Conservation (phyloP, 2,329 filamentous ascomycete species). For the Trichoderma sp. region DNA sequence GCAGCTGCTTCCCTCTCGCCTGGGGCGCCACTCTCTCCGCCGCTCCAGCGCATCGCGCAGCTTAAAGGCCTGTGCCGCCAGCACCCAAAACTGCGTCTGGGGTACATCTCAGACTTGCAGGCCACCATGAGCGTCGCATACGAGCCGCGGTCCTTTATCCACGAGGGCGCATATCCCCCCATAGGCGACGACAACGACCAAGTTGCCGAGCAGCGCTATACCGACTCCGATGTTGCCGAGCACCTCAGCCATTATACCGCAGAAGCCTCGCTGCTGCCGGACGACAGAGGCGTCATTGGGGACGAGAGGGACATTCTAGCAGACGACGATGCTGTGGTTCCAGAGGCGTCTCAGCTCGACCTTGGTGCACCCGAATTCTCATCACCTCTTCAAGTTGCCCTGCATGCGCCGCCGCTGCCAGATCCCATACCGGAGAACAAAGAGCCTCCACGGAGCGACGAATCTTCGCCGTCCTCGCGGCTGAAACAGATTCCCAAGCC, state of each 20-base stretch:
- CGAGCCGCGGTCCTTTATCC: constrained; percentile 48
- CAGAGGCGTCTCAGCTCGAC: constrained; percentile 40
- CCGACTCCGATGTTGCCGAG: constrained; percentile 43
- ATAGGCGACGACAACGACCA: constrained; percentile 46
- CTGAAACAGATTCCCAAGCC: constrained; percentile 58
- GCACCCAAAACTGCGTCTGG: background rate
- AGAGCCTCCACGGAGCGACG: constrained; percentile 32
- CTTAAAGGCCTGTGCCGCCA: constrained; percentile 17
- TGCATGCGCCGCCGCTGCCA: constrained; percentile 33
- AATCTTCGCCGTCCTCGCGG: constrained; percentile 38
- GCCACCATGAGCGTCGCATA: constrained; percentile 51
- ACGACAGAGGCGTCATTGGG: constrained; percentile 37
- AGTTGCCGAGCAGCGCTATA: constrained; percentile 40
- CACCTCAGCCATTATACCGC: constrained; percentile 44
- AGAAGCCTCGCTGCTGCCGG: constrained; percentile 37
- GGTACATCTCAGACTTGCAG: constrained; percentile 12
- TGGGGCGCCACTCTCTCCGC: constrained; percentile 1
- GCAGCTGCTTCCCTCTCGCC: background rate
- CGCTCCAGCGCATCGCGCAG: constrained; percentile 12
- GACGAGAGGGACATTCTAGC: constrained; percentile 36
- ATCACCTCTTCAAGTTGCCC: constrained; percentile 33
- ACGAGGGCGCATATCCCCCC: constrained; percentile 46
- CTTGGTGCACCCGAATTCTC: constrained; percentile 35
- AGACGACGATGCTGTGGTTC: constrained; percentile 38
- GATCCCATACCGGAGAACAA: constrained; percentile 36